These are phyloP conservation scores for Angomonas ambiguus DNA, from an alignment of 208 protist species.

Conservation along the genomic window DNA sequence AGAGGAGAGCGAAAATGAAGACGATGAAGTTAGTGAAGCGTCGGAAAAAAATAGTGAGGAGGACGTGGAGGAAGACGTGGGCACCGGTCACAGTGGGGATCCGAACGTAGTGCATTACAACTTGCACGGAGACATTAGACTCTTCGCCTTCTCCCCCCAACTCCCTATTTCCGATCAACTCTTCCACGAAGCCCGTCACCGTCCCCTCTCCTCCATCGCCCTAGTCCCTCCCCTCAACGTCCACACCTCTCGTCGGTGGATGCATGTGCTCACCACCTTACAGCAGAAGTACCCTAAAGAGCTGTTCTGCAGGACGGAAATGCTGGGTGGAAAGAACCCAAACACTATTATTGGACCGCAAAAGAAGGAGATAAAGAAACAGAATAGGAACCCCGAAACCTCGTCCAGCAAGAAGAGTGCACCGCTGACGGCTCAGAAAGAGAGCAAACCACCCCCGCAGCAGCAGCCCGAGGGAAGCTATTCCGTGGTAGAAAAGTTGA, in stretches of 20 bases:
- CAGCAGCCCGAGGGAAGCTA: background rate
- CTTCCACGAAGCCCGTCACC: background rate
- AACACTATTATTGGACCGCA: background rate
- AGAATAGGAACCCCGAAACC: background rate
- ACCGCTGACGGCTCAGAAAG: too few species aligned
- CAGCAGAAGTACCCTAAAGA: background rate
- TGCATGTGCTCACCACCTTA: background rate
- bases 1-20: background rate
- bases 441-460: background rate
- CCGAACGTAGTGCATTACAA: slow-evolving; percentile 3
- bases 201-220: background rate
- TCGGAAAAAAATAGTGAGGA: slow-evolving; percentile 9
- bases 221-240: background rate
- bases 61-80: slow-evolving; percentile 5
- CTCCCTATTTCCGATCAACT: background rate
- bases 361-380: background rate
- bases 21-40: slow-evolving; percentile 2
- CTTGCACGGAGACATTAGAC: background rate
- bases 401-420: background rate
- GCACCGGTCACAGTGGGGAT: slow-evolving; percentile 11
- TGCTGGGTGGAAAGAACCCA: background rate
- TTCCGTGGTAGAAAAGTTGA: background rate
- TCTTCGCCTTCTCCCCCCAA: slow-evolving; percentile 5
- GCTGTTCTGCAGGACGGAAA: background rate
- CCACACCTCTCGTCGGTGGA: background rate